A percentile compares a stretch with the other conserved stretches of the same genome.
Conservation (phyloP, 2,329 filamentous ascomycete species). For the Curvularia sp. region DNA sequence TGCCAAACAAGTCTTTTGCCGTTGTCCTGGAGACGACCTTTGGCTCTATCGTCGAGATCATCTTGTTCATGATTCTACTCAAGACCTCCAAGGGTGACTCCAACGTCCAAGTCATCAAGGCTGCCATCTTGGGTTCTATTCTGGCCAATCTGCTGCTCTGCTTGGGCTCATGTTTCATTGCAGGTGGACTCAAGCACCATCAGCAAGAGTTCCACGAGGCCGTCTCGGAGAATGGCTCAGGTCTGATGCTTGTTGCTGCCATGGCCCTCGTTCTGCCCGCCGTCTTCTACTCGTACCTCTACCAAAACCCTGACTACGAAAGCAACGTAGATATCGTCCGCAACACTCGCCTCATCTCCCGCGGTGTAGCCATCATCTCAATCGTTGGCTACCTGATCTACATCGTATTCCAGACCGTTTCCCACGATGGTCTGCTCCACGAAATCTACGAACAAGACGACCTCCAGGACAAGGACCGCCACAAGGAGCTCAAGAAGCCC, state of each 20-base stretch:
- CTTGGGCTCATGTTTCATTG: slow-evolving; percentile 79
- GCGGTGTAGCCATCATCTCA: slow-evolving; percentile 73
- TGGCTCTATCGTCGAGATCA: slow-evolving; percentile 79
- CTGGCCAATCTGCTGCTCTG: slow-evolving; percentile 83
- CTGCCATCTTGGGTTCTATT: slow-evolving; percentile 83
- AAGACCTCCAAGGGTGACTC: slow-evolving; percentile 52
- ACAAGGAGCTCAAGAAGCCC: slow-evolving; percentile 65
- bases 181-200: slow-evolving; percentile 72
- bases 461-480: slow-evolving; percentile 68
- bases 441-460: slow-evolving; percentile 77
- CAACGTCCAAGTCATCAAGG: slow-evolving; percentile 75
- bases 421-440: slow-evolving; percentile 79
- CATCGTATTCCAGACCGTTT: slow-evolving; percentile 76
- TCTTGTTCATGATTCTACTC: slow-evolving; percentile 81
- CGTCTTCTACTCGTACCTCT: slow-evolving; percentile 60
- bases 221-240: slow-evolving; percentile 80
- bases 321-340: slow-evolving; percentile 58
- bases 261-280: slow-evolving; percentile 61
- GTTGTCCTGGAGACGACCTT: slow-evolving; percentile 67
- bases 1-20: slow-evolving; percentile 72
- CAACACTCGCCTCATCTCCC: slow-evolving; percentile 71
- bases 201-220: slow-evolving; percentile 76
- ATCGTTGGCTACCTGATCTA: slow-evolving; percentile 68
- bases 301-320: slow-evolving; percentile 40
- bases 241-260: slow-evolving; percentile 77